Evolutionary conservation across 306 rosid species (phyloP), one percentile per base, ranked within the genome.

Genomic region (Cyamopsis tetragonoloba): DNA sequence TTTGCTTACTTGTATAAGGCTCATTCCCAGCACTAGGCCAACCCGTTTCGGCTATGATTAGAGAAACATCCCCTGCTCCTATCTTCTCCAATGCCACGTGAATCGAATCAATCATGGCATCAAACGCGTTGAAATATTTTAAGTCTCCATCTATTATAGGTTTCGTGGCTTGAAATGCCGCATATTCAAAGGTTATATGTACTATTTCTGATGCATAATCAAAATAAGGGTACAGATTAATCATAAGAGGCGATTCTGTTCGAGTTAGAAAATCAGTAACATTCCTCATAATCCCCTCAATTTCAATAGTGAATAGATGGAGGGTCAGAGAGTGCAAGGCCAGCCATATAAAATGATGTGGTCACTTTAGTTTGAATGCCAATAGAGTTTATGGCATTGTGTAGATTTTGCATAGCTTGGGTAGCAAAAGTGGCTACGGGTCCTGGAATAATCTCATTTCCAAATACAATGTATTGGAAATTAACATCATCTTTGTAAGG

Each of bases 391-490:
- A 69, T 17, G n/a, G 74, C 74, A 6, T 24, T 22, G 1, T 55
- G 14, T 6, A 69, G 41, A n/a, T 69, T 39, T 2, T 55, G 19
- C 66, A 69, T 55, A 2, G 74, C 66, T 69, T 27, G 74, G 5
- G 74, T 3, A 2, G 30, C 57, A 18, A 0, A 67, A 6, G 18
- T 6, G 7, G 49, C 63, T 13, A 12, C 1, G 0, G 1, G 8
- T 35, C 80, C 56, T 19, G 80, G 74, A 44, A 67, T 58, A 1
- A 75, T 20, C 26, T 75, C 80, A 59, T 48, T 67, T 15, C 80
- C 80, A 0, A 67, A 0, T 0, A 4, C 3, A 4, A 75, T 67
- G 56, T 56, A 67, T 13, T 3, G 6, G 57, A 75, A 17, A 50
- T 13, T 47, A 15, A 75, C 48, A 19, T 48, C 30, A 47, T 4